Evolutionary conservation across 164 flowering plant species (phyloP), one percentile per base, ranked within the genome.

Genomic region (Vitis riparia): DNA sequence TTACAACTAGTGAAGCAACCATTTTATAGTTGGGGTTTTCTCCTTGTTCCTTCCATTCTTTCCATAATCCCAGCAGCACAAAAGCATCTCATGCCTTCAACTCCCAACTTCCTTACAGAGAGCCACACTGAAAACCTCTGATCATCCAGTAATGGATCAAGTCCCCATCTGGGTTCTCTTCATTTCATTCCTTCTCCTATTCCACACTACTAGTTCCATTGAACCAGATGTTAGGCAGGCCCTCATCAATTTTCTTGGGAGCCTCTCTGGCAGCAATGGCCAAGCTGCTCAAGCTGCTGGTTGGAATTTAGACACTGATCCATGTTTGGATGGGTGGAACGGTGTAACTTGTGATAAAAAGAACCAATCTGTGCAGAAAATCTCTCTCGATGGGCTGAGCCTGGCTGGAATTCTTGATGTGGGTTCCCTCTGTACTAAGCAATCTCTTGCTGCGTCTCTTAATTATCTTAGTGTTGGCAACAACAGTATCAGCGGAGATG

Each of bases 231-330:
- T 66, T 9, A 82, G 44, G 70, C 65, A 11, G 5, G 66, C 83
- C 5, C 73, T 85, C 9, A 55, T 76, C 19, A 59, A 58, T 32
- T 85, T 87, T 67, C 68, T 80, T 50, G 61, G 61, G 1, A 55
- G 71, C 11, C 68, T 85, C 17, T 71, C 79, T 44, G 51, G 51
- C 52, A 55, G 15, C 59, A 71, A 64, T 56, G 63, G 64, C 23
- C 53, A 0, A 27, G n/a, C 27, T 48, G 73, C 61, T 50, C 73
- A 79, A 13, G 60, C 9, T 60, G 68, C 67, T 51, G 81, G 80
- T 50, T 85, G 88, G 91, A 80, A 71, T 23, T 8, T 23, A 9
- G 47, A 73, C 53, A 70, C 87, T 9, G 86, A 86, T 71, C 88
- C 88, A 9, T 88, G 92, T 78, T 62, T 3, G 14, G 77, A 64